These are phyloP conservation scores for Backusella liffmaniae DNA, from an alignment of 192 early-diverging fungal species.

Conservation along the genomic window DNA sequence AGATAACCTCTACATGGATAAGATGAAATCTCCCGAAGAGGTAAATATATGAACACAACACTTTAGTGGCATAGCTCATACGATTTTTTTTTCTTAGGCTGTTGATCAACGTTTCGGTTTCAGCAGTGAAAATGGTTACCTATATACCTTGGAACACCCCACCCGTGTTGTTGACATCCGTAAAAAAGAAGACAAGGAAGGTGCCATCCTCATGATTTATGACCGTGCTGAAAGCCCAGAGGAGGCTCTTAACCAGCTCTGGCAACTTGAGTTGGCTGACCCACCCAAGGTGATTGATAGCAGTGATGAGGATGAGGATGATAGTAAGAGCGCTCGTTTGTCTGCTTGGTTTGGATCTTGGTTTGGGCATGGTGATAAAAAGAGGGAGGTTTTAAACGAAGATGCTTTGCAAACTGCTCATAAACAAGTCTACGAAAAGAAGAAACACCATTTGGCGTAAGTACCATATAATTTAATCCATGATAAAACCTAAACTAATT, in stretches of 20 bases:
- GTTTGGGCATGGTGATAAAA: conserved; percentile 10
- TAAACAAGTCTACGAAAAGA: conserved; percentile 20
- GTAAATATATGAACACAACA: conserved; percentile 7
- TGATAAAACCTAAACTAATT: neutral
- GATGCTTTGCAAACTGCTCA: conserved; percentile 13
- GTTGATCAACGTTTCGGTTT: conserved; percentile 21
- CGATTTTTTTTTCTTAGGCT: neutral
- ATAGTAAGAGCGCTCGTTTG: conserved; percentile 14
- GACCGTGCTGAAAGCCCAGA: neutral
- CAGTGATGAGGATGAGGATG: conserved; percentile 21
- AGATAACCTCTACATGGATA: conserved; percentile 20
- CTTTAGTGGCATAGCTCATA: neutral
- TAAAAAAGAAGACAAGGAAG: conserved; percentile 7
- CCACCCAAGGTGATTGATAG: conserved; percentile 6
- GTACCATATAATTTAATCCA: neutral
- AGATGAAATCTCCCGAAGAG: conserved; percentile 26
- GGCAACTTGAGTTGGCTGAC: conserved; percentile 8
- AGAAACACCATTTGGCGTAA: conserved; percentile 16
- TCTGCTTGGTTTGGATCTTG: conserved; percentile 22
- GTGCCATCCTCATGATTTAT: conserved; percentile 12
- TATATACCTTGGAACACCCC: conserved; percentile 7
- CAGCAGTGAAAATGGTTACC: conserved; percentile 5
- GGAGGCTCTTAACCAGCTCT: conserved; percentile 1
- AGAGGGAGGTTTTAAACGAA: conserved; percentile 6
- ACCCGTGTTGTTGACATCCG: conserved; percentile 18